phyloP scores from a whole-genome alignment of 2,329 filamentous ascomycete genomes.

The Esteya vermicola region DNA sequence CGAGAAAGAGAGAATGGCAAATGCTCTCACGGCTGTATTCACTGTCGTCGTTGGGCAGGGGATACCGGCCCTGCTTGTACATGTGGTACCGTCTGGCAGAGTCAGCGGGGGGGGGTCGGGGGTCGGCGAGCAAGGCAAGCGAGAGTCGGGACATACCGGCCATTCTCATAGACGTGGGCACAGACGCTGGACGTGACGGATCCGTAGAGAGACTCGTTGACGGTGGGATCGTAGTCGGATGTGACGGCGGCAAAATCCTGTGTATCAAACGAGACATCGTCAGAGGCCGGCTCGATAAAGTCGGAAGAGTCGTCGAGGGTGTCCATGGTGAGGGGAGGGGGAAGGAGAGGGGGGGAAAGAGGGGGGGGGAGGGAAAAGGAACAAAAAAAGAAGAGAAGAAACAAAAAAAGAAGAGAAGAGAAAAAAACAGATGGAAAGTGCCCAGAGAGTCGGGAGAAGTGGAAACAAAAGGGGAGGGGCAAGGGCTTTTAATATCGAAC shows the following conservation, averaged over 20 bases:
- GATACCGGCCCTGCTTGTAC: conserved; percentile 30
- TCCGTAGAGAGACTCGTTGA: conserved; percentile 19
- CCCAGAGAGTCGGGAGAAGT: not conserved
- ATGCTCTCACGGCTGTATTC: conserved; percentile 34
- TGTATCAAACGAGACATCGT: conserved; percentile 6
- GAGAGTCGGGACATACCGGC: conserved; percentile 15
- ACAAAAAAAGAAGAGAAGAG: not conserved
- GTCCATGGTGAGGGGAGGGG: conserved; percentile 1
- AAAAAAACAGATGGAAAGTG: not conserved
- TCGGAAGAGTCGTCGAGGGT: conserved; percentile 6
- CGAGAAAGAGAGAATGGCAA: conserved; percentile 32
- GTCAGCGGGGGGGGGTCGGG: too few species aligned
- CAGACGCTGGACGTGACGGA: conserved; percentile 26
- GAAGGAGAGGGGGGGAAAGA: not conserved
- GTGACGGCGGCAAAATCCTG: conserved; percentile 14
- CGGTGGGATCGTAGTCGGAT: conserved; percentile 25
- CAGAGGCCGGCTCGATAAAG: conserved; percentile 11
- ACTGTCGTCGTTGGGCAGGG: conserved; percentile 36
- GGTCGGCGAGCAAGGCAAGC: not conserved
- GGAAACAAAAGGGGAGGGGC: not conserved
- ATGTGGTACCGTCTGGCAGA: conserved; percentile 30
- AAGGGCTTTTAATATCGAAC: too few species aligned
- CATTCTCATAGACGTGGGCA: conserved; percentile 21
- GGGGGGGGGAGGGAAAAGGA: not conserved
- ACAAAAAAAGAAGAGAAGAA: not conserved